Percentiles rank a stretch among this genome's conserved stretches.
Conservation (phyloP, 169 alveolate genomes). For the Fabrea salina region DNA sequence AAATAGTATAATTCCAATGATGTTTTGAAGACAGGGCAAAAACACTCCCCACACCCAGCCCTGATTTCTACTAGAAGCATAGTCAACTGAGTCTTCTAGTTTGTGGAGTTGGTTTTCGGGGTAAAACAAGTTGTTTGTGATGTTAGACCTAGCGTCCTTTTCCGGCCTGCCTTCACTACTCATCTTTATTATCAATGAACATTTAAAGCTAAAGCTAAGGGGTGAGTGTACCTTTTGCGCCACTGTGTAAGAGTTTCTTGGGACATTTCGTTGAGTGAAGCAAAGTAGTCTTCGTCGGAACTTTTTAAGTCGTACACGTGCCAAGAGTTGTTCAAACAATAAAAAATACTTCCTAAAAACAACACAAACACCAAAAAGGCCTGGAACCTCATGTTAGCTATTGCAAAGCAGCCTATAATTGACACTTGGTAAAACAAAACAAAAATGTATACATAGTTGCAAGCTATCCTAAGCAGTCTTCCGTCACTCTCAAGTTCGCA, state of each 20-base stretch:
- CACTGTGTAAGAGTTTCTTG: slow-evolving; percentile 21
- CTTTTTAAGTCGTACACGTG: background rate
- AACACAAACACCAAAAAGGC: slow-evolving; percentile 11
- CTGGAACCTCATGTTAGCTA: background rate
- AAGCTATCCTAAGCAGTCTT: background rate
- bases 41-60: too few relatives aligned
- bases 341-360: background rate
- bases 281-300: slow-evolving; percentile 16
- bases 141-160: too few relatives aligned
- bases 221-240: slow-evolving; percentile 55
- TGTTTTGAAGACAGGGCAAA: slow-evolving; percentile 66
- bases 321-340: background rate
- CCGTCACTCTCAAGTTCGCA: slow-evolving; percentile 49
- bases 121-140: too few relatives aligned
- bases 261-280: background rate
- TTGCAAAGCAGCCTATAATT: slow-evolving; percentile 31
- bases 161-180: too few relatives aligned
- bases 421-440: slow-evolving; percentile 24
- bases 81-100: too few relatives aligned
- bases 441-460: background rate
- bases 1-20: slow-evolving; percentile 68
- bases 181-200: too few relatives aligned
- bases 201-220: slow-evolving; percentile 38
- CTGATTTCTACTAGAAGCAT: too few relatives aligned
- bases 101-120: too few relatives aligned